Conservation (phyloP, 371 early-diverging fungal species). For the Nosema muscidifuracis region DNA sequence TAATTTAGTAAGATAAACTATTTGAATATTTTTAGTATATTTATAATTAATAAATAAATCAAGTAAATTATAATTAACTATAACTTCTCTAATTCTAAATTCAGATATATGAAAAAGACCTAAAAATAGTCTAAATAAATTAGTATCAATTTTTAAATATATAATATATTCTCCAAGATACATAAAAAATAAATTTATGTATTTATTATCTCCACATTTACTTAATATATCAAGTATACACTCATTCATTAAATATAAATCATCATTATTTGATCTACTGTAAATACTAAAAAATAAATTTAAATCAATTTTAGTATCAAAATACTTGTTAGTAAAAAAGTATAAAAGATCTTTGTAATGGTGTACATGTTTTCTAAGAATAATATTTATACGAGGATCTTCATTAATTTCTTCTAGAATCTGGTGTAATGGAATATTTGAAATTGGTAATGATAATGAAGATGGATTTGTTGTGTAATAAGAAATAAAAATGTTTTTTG, state of each 20-base stretch:
- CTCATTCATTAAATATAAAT: background rate
- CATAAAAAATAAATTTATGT: background rate
- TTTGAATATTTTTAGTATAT: too few species aligned
- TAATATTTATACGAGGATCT: too few species aligned
- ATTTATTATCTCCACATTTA: background rate
- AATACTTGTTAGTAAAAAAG: too few species aligned
- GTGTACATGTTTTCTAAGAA: too few species aligned
- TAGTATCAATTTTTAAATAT: background rate
- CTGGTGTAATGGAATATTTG: too few species aligned
- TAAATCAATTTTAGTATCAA: background rate
- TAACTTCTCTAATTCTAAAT: background rate
- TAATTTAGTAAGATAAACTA: too few species aligned
- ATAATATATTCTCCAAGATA: background rate
- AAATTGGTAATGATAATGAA: too few species aligned
- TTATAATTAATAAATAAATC: too few species aligned
- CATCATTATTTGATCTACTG: background rate
- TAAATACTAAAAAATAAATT: background rate
- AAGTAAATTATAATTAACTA: constrained; percentile 1
- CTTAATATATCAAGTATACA: background rate
- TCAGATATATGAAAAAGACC: background rate
- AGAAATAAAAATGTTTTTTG: too few species aligned
- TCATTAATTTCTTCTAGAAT: too few species aligned
- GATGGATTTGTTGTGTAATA: too few species aligned
- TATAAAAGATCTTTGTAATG: too few species aligned
- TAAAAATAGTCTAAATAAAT: background rate